Evolutionary conservation across 257 asterid species (phyloP).

Genomic region (Gentiana macrophylla): DNA sequence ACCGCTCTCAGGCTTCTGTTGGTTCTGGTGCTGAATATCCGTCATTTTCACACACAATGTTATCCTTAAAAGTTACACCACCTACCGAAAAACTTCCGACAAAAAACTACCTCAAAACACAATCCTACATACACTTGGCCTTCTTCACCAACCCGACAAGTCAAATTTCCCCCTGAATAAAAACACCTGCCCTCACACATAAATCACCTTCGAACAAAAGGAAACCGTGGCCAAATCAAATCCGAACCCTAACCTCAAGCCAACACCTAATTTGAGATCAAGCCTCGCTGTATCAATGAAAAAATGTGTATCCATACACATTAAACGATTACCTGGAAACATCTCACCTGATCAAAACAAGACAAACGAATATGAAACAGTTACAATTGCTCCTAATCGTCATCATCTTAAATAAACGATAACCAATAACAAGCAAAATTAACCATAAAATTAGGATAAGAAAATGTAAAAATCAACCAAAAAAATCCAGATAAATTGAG

Average conservation of each 20-base stretch:
- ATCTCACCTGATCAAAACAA: constrained; percentile 55
- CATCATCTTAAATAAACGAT: too few relatives aligned
- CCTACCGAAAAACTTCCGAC: background rate
- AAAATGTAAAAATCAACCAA: constrained; percentile 23
- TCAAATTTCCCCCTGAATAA: constrained; percentile 18
- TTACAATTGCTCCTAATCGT: too few relatives aligned
- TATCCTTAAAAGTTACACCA: constrained; percentile 13
- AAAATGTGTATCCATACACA: constrained; percentile 18
- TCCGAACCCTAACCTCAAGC: constrained; percentile 22
- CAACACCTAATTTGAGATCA: constrained; percentile 23
- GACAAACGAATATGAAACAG: constrained; percentile 2
- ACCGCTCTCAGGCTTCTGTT: constrained; percentile 84
- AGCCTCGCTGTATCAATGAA: constrained; percentile 14
- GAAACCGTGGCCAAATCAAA: constrained; percentile 30
- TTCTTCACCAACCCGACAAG: constrained; percentile 7
- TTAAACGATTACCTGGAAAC: constrained; percentile 29
- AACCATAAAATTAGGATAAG: background rate
- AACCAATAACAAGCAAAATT: too few relatives aligned
- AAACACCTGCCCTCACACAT: constrained; percentile 22
- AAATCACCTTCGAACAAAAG: constrained; percentile 24
- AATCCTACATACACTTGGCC: constrained; percentile 10
- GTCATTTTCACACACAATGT: constrained; percentile 48
- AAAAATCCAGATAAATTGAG: constrained; percentile 4
- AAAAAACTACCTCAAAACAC: background rate
- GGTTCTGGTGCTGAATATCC: constrained; percentile 65